Evolutionary conservation across 2,329 filamentous ascomycete genomes (phyloP).

Genomic region (Cladosporium sp.): DNA sequence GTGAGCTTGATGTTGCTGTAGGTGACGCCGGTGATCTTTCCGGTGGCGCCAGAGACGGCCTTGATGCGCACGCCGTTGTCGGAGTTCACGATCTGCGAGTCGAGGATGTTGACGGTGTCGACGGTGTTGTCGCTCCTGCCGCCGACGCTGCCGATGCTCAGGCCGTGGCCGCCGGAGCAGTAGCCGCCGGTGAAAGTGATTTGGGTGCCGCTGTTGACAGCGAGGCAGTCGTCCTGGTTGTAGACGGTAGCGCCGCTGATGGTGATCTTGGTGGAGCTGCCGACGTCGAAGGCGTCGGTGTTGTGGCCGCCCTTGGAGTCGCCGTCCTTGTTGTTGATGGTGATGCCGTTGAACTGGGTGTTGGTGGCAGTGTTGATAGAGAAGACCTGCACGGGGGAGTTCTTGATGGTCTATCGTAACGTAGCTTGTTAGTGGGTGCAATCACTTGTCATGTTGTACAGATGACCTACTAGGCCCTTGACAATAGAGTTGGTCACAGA

Average conservation of each 20-base stretch:
- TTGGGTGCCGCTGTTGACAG: constrained; percentile 44
- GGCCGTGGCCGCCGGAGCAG: constrained; percentile 54
- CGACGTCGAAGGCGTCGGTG: constrained; percentile 37
- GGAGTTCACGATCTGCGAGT: constrained; percentile 49
- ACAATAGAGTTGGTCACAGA: constrained; percentile 38
- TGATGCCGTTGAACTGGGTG: constrained; percentile 53
- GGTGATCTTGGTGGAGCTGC: constrained; percentile 27
- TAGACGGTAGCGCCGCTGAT: constrained; percentile 33
- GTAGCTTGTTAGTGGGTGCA: neutral
- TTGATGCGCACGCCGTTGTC: constrained; percentile 58
- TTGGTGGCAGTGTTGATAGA: constrained; percentile 47
- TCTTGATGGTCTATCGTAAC: constrained; percentile 47
- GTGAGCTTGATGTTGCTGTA: constrained; percentile 57
- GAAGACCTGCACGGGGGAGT: constrained; percentile 59
- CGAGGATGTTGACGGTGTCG: constrained; percentile 50
- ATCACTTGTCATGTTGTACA: neutral
- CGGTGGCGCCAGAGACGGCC: constrained; percentile 53
- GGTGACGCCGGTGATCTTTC: constrained; percentile 54
- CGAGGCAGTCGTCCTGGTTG: constrained; percentile 37
- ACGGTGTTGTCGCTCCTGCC: constrained; percentile 55
- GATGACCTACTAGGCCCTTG: constrained; percentile 5
- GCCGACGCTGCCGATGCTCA: constrained; percentile 59
- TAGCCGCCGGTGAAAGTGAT: constrained; percentile 45
- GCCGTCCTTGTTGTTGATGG: constrained; percentile 60
- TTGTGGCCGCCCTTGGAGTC: constrained; percentile 39